Percentiles rank a stretch among this genome's conserved stretches.
These are phyloP conservation scores for Chaetomium cochliodes DNA, from an alignment of 495 filamentous ascomycete species.

Conservation along the genomic window DNA sequence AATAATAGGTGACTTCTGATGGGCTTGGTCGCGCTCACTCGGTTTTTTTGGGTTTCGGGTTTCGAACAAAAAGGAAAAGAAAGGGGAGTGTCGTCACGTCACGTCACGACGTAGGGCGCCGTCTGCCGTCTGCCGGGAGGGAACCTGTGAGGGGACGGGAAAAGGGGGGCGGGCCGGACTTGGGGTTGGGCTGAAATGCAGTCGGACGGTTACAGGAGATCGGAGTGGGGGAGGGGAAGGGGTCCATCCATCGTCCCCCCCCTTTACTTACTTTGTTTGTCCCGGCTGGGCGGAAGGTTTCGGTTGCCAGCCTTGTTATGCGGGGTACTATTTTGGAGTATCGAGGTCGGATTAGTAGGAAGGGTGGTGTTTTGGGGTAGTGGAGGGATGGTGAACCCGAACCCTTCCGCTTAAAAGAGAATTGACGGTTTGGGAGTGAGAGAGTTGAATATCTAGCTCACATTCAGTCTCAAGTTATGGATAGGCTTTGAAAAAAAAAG, in stretches of 20 bases:
- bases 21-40: no score
- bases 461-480: no score
- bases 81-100: no score
- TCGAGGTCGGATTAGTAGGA: background rate
- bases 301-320: constrained; percentile 15
- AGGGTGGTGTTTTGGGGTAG: background rate
- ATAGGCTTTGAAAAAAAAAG: no score
- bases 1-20: background rate
- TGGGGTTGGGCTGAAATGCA: constrained; percentile 22
- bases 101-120: background rate
- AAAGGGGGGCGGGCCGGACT: constrained; percentile 6
- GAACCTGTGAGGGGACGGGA: background rate
- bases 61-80: background rate
- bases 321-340: background rate
- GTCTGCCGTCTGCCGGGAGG: background rate
- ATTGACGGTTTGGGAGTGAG: no score
- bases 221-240: constrained; percentile 1
- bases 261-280: background rate
- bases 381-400: background rate
- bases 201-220: constrained; percentile 3
- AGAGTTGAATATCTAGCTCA: no score
- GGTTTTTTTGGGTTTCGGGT: background rate
- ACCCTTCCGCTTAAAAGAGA: background rate
- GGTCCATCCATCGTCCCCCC: background rate
- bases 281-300: background rate